These are phyloP conservation scores for Hemisphaericaspora xylanilytica DNA, from an alignment of 1,139 yeast genomes.

Conservation along the genomic window DNA sequence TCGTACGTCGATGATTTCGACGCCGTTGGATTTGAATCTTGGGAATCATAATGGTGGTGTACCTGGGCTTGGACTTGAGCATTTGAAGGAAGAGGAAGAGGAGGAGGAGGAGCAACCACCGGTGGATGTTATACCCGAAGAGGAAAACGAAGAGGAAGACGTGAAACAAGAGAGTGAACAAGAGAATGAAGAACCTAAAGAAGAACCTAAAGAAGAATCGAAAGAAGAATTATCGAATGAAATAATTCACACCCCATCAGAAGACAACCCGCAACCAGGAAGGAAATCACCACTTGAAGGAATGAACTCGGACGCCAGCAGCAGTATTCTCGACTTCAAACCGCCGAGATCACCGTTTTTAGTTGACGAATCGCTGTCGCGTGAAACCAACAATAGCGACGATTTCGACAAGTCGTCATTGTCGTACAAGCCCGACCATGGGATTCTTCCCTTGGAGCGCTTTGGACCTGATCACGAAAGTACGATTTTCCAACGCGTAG, in stretches of 20 bases:
- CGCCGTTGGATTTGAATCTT: not conserved
- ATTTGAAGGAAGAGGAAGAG: conserved; percentile 7
- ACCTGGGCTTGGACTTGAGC: conserved; percentile 14
- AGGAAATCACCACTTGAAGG: not conserved
- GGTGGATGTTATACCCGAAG: not conserved
- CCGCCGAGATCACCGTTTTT: not conserved
- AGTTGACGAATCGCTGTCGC: not conserved
- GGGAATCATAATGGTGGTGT: conserved; percentile 7
- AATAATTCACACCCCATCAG: too few species aligned
- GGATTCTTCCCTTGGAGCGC: not conserved
- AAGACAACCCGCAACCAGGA: too few species aligned
- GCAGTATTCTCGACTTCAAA: not conserved
- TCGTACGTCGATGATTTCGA: not conserved
- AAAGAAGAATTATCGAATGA: too few species aligned
- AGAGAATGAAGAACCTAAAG: not conserved
- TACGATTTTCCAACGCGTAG: conserved; percentile 1
- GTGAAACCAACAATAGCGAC: not conserved
- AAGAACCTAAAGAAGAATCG: not conserved
- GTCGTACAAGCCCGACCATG: not conserved
- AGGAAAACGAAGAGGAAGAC: conserved; percentile 3
- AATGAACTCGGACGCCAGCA: too few species aligned
- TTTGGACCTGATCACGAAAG: conserved; percentile 1
- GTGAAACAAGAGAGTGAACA: not conserved
- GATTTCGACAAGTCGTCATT: not conserved
- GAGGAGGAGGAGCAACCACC: conserved; percentile 3